Evolutionary conservation across 345 rosid genomes (phyloP), one percentile per base, ranked within the genome.

Genomic region (Draba incana): DNA sequence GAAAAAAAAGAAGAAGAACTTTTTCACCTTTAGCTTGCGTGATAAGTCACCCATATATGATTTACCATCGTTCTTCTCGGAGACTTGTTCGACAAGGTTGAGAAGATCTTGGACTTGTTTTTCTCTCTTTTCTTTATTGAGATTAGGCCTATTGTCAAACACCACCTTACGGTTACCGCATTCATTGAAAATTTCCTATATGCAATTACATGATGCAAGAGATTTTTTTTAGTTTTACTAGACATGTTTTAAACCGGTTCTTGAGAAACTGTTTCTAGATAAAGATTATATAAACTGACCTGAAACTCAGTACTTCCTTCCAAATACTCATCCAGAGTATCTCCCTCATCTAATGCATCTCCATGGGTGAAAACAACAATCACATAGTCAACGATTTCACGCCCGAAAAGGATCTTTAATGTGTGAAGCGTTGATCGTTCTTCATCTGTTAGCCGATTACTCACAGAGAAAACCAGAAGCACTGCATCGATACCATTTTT

Each of bases 291-390:
- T 5, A 64, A 57, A 47, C 71, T 3, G 1, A 72, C 77, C 52
- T 72, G 20, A 54, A 56, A 63, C 65, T 72, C 65, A 16, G 71
- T 42, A 48, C 76, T 47, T 16, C 57, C 75, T 0, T 69, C 54
- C 39, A 75, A 47, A 48, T 69, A 75, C 10, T 69, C 75, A 31
- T 75, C 55, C 6, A 75, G 55, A 45, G 70, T 55, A 0, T 75
- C 69, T 16, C 46, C 70, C 10, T 69, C 61, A 0, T 68, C 75
- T 6, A 75, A 35, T 12, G 63, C 63, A 14, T 75, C 78, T 9
- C 57, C 78, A 44, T 62, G 48, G 28, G 78, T 75, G 78, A 75
- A 75, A 14, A 75, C 74, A 48, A 75, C 58, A 9, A 61, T 75
- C 46, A 75, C 62, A 30, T 75, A 54, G 13, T 75, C 25, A 13